These are phyloP conservation scores for Syncephalis fuscata DNA, from an alignment of 371 early-diverging fungal species.

Conservation along the genomic window DNA sequence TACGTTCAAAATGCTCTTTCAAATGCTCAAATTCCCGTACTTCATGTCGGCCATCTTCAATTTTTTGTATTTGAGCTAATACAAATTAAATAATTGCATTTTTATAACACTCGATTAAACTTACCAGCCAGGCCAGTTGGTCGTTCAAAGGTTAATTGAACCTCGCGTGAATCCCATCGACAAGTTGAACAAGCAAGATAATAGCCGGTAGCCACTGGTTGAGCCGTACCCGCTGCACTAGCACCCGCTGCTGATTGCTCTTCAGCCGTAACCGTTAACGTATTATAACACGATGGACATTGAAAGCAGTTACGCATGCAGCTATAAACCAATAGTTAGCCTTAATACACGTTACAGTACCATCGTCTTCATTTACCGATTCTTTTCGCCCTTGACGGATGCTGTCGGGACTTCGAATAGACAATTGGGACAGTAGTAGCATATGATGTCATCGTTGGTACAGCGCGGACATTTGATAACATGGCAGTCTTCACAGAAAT, in stretches of 20 bases:
- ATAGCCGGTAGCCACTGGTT: slow-evolving; percentile 18
- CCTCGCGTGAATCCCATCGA: slow-evolving; percentile 82
- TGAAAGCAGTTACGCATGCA: slow-evolving; percentile 91
- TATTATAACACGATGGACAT: slow-evolving; percentile 78
- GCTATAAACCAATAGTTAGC: slow-evolving; percentile 16
- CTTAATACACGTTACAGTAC: not conserved
- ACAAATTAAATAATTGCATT: not conserved
- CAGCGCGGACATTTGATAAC: slow-evolving; percentile 67
- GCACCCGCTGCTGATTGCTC: slow-evolving; percentile 14
- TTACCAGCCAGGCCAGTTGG: slow-evolving; percentile 79
- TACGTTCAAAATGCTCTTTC: slow-evolving; percentile 63
- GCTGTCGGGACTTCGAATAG: slow-evolving; percentile 93
- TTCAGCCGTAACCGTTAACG: slow-evolving; percentile 59
- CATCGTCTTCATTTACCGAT: slow-evolving; percentile 28
- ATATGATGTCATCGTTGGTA: slow-evolving; percentile 66
- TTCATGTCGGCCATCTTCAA: slow-evolving; percentile 50
- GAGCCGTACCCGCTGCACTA: slow-evolving; percentile 6
- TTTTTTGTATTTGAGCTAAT: slow-evolving; percentile 56
- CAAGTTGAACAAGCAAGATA: slow-evolving; percentile 71
- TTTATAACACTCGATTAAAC: not conserved
- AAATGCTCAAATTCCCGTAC: slow-evolving; percentile 69
- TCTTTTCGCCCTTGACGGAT: slow-evolving; percentile 80
- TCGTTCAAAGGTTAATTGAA: slow-evolving; percentile 76
- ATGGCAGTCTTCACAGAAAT: slow-evolving; percentile 78
- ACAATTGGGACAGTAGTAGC: slow-evolving; percentile 89